Evolutionary conservation across 2,329 filamentous ascomycete genomes (phyloP).

Genomic region (Colletotrichum tabaci): DNA sequence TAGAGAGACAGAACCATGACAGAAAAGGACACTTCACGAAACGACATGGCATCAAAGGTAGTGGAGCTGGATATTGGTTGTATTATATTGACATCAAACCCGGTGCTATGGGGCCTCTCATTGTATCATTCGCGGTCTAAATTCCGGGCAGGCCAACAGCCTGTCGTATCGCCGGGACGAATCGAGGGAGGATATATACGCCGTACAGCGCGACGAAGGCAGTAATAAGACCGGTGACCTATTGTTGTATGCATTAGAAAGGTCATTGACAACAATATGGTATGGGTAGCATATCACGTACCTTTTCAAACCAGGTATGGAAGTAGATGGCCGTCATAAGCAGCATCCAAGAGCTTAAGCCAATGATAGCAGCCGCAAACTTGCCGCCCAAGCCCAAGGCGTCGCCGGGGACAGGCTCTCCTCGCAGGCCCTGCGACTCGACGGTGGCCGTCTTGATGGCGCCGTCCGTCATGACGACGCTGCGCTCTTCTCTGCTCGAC

Average conservation of each 20-base stretch:
- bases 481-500: conserved; percentile 71
- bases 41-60: background rate
- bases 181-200: conserved; percentile 68
- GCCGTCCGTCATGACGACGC: conserved; percentile 77
- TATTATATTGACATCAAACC: background rate
- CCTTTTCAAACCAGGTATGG: conserved; percentile 99
- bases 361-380: conserved; percentile 75
- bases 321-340: conserved; percentile 99
- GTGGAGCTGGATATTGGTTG: conserved; percentile 9
- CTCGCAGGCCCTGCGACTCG: conserved; percentile 53
- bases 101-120: background rate
- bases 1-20: background rate
- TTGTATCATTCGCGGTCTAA: conserved; percentile 47
- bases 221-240: conserved; percentile 69
- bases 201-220: conserved; percentile 63
- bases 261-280: background rate
- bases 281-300: conserved; percentile 54
- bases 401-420: conserved; percentile 22
- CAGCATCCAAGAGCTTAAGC: conserved; percentile 92
- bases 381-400: conserved; percentile 63
- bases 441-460: conserved; percentile 72
- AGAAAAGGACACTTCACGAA: background rate
- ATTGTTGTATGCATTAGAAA: conserved; percentile 44
- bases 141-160: conserved; percentile 67
- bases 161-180: conserved; percentile 61